These are phyloP conservation scores for Oryza brachyantha DNA, from an alignment of 176 grass and related monocot species.

Conservation along the genomic window DNA sequence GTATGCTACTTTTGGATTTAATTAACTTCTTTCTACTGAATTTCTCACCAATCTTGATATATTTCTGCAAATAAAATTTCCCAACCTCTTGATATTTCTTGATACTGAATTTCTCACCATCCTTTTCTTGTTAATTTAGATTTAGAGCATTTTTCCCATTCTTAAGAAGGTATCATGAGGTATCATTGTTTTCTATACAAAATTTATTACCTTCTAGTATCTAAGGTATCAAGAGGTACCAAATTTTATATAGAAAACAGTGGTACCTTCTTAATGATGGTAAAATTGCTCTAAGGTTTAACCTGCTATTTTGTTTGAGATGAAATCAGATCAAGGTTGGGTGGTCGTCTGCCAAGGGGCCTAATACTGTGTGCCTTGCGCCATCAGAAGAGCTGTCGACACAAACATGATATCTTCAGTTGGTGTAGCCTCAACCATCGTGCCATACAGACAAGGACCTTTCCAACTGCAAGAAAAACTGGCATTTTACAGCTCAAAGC, in stretches of 20 bases:
- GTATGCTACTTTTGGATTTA: not conserved
- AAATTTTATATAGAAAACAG: too few relatives aligned
- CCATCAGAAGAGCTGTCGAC: slow-evolving; percentile 19
- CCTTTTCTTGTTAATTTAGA: not conserved
- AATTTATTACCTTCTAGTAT: too few relatives aligned
- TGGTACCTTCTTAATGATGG: too few relatives aligned
- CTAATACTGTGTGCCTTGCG: slow-evolving; percentile 13
- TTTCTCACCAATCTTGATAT: not conserved
- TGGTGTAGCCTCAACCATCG: slow-evolving; percentile 12
- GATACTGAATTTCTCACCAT: not conserved
- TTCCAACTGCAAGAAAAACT: not conserved
- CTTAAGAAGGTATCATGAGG: too few relatives aligned
- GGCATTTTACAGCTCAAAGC: not conserved
- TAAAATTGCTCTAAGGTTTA: too few relatives aligned
- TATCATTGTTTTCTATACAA: too few relatives aligned
- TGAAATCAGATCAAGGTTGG: not conserved
- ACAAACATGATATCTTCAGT: not conserved
- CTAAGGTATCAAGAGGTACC: too few relatives aligned
- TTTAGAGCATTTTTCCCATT: too few relatives aligned
- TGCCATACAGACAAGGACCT: not conserved
- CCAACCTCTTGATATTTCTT: not conserved
- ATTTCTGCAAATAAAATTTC: not conserved
- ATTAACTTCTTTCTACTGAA: not conserved
- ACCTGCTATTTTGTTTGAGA: not conserved
- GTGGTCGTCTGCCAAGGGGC: not conserved